Conservation (phyloP, 352 stramenopile genomes). For the Phytopythium sindhum region DNA sequence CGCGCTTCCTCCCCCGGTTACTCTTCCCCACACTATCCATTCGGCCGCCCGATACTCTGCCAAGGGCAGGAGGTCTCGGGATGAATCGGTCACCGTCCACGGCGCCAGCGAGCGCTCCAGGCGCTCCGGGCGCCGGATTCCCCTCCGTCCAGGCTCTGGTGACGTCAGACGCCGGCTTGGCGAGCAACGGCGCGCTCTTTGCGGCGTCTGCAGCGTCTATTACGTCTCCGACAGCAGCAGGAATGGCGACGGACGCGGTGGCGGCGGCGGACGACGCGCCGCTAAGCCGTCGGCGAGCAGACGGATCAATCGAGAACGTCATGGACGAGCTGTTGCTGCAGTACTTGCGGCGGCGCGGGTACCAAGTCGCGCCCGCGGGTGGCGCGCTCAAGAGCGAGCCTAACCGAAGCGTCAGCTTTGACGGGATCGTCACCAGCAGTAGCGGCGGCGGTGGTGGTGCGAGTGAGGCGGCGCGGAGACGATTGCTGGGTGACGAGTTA, state of each 20-base stretch:
- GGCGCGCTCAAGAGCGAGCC: neutral
- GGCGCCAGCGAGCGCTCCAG: neutral
- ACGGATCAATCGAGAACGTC: conserved; percentile 18
- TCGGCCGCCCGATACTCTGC: neutral
- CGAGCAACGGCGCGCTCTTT: conserved; percentile 16
- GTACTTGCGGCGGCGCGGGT: conserved; percentile 57
- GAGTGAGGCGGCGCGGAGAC: conserved; percentile 23
- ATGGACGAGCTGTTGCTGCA: conserved; percentile 74
- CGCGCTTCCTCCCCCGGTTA: too few species aligned
- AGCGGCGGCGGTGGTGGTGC: neutral
- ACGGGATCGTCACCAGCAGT: neutral
- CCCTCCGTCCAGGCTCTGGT: neutral
- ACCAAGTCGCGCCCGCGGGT: conserved; percentile 30
- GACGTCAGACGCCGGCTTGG: neutral
- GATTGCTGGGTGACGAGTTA: conserved; percentile 26
- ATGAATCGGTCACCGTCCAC: neutral
- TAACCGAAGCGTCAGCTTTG: neutral
- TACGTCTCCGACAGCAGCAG: neutral
- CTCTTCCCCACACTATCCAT: conserved; percentile 6
- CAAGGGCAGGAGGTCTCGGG: neutral
- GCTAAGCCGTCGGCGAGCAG: neutral
- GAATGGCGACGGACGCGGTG: neutral
- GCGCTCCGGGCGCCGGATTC: neutral
- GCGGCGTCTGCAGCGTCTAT: neutral
- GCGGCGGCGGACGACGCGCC: neutral